Percentiles rank a stretch among this genome's conserved stretches.
Evolutionary conservation across 202 grass and related monocot species (phyloP).

Genomic region (Elaeis oleifera): DNA sequence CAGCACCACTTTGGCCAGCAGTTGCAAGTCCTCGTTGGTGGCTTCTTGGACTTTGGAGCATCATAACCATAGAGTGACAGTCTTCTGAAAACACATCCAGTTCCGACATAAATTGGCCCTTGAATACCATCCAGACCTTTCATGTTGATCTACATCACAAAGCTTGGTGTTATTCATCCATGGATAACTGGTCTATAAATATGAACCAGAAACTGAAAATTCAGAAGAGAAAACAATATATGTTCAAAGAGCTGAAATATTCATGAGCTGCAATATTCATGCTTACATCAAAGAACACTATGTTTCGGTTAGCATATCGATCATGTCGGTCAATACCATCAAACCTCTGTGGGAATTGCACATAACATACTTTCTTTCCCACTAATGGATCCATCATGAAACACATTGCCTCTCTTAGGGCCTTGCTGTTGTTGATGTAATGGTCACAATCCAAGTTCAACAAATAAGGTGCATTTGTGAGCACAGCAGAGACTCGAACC

Average conservation of each 20-base stretch:
- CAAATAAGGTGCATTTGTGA: constrained; percentile 58
- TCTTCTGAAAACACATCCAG: constrained; percentile 44
- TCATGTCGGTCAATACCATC: constrained; percentile 62
- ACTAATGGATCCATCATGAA: constrained; percentile 57
- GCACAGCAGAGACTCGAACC: constrained; percentile 51
- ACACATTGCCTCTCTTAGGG: constrained; percentile 57
- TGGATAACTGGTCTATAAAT: no score
- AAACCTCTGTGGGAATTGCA: constrained; percentile 67
- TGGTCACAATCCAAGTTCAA: constrained; percentile 69
- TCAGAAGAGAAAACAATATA: no score
- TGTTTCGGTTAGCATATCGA: constrained; percentile 58
- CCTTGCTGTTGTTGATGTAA: constrained; percentile 69
- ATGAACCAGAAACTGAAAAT: no score
- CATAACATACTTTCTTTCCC: constrained; percentile 47
- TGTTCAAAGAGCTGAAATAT: background rate
- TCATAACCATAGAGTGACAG: constrained; percentile 27
- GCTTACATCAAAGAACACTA: constrained; percentile 69
- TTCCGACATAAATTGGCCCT: constrained; percentile 10
- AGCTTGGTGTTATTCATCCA: constrained; percentile 4
- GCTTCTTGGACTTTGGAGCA: constrained; percentile 85
- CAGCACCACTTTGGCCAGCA: constrained; percentile 15
- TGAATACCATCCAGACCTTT: constrained; percentile 42
- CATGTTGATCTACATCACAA: constrained; percentile 68
- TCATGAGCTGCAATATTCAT: constrained; percentile 3
- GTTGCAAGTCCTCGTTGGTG: constrained; percentile 47